Base-by-base conservation (phyloP, 2,329 filamentous ascomycete species). In the Aspergillus sp. region DNA sequence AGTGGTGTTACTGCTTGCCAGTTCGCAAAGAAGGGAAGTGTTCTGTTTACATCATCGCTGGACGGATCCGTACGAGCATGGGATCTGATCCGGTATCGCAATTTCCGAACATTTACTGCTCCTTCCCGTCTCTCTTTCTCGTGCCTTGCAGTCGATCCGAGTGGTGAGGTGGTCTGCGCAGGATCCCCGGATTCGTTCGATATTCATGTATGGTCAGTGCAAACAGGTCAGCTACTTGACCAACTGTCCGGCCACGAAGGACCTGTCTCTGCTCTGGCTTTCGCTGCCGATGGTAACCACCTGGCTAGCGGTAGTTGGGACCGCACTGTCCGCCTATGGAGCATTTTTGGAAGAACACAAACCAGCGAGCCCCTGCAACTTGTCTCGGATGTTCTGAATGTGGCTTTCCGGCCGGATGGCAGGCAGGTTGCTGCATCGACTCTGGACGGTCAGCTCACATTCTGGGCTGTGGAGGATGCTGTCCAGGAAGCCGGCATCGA, bases 161-260 rank as follows among this genome's bases (percentile, higher is more conserved):
- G 91, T 58, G 94, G 94, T 49, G 95, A 99, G 71, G 89, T 99
- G 8, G 89, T 99, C 3, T 95, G 93, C 54, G 94, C 94, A 9
- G 94, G 93, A 2, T 97, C 93, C 1, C 80, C 95, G 14, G 94
- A 99, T 70, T 96, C 92, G 4, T 97, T 96, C 60, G 93, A 97
- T 66, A 90, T 99, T 47, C 92, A 99, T 73, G 89, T 99, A 56
- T 99, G 94, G 94, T 96, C 90, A 4, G 95, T 99, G 3, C 94
- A 99, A 68, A 99, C 93, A 0, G 94, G 94, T 2, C 94, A 99
- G 70, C 79, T 99, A 16, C 83, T 99, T 5, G 94, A 99, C 68
- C 88, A 88, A 60, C 79, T 99, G 20, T 83, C 92, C 6, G 95
- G 94, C 1, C 94, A 99, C 62, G 93, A 99, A 74, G 94, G 93